Evolutionary conservation across 2,329 filamentous ascomycete species (phyloP).

Genomic region (Arthrobotrys sphaeroides): DNA sequence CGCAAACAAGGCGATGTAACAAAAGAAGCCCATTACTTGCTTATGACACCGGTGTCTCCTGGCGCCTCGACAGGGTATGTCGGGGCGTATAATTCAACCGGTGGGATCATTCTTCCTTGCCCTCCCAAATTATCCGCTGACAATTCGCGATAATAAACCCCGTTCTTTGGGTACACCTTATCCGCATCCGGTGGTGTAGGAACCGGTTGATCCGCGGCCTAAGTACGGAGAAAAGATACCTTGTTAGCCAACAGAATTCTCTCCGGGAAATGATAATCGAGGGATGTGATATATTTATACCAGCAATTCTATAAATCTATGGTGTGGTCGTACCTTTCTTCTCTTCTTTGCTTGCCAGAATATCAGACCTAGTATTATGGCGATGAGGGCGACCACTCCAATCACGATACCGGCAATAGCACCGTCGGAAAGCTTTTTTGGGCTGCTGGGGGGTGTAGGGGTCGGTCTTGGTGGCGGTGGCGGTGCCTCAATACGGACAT

Average conservation of each 20-base stretch:
- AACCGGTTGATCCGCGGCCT: conserved; percentile 12
- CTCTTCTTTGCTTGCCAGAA: conserved; percentile 26
- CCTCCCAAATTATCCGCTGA: conserved; percentile 33
- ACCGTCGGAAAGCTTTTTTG: conserved; percentile 26
- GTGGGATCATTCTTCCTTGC: background rate
- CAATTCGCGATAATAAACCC: conserved; percentile 31
- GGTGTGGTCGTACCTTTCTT: conserved; percentile 29
- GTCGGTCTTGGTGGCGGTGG: conserved; percentile 1
- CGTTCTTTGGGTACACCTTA: conserved; percentile 19
- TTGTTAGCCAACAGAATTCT: background rate
- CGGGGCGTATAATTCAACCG: conserved; percentile 35
- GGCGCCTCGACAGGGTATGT: conserved; percentile 11
- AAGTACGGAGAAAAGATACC: background rate
- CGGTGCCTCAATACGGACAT: conserved; percentile 27
- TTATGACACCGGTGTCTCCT: background rate
- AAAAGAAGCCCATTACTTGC: background rate
- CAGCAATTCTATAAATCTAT: conserved; percentile 20
- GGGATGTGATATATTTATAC: background rate
- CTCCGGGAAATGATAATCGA: background rate
- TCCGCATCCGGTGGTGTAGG: conserved; percentile 40
- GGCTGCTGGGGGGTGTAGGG: background rate
- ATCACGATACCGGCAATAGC: conserved; percentile 48
- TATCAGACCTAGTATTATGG: conserved; percentile 18
- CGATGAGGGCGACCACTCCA: conserved; percentile 10
- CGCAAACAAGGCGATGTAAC: background rate